phyloP scores from a whole-genome alignment of 176 grass and related monocot species.

The Hordeum vulgare region DNA sequence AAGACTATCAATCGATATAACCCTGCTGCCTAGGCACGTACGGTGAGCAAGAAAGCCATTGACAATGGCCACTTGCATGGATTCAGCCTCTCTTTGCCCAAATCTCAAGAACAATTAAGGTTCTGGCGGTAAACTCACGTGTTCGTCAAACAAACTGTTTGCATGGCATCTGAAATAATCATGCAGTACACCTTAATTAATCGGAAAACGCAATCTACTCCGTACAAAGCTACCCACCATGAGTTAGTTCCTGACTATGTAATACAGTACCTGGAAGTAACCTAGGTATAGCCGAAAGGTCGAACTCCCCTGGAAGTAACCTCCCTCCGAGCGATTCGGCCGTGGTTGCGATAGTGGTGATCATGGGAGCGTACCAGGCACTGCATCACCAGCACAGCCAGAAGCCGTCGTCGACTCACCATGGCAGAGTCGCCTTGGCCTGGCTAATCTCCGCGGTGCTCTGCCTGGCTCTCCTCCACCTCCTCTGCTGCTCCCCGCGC shows the following conservation, averaged over 20 bases:
- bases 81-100: too few species aligned
- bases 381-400: not conserved
- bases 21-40: not conserved
- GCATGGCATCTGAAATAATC: not conserved
- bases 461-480: slow-evolving; percentile 13
- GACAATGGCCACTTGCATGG: too few species aligned
- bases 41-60: not conserved
- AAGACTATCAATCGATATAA: not conserved
- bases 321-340: not conserved
- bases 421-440: not conserved
- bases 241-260: too few species aligned
- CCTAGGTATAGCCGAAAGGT: not conserved
- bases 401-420: not conserved
- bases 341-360: not conserved
- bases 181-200: not conserved
- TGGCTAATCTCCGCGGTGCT: not conserved
- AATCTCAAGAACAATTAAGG: too few species aligned
- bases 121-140: not conserved
- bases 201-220: not conserved
- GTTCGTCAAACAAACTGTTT: not conserved
- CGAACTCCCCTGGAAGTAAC: not conserved
- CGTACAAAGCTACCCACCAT: not conserved
- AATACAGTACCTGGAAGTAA: too few species aligned
- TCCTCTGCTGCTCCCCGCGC: not conserved
- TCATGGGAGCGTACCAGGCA: not conserved